A percentile compares a stretch with the other conserved stretches of the same genome.
phyloP scores from a whole-genome alignment of 495 filamentous ascomycete species.

The Xylaria longipes region DNA sequence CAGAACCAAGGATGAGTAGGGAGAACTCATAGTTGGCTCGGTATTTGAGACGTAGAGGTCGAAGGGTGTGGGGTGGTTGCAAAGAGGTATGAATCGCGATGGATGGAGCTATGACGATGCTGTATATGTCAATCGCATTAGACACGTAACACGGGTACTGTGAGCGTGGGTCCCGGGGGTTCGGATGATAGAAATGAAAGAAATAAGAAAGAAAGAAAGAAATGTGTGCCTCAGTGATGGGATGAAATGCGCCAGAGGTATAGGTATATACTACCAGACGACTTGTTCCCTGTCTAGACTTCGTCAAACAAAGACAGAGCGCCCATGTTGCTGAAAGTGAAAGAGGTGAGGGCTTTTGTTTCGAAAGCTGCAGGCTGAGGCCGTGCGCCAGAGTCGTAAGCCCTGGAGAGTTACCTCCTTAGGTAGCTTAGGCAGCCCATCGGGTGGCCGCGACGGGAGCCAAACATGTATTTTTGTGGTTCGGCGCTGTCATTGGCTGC shows the following conservation, averaged over 20 bases:
- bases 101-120: neutral
- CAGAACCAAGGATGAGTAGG: conserved; percentile 70
- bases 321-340: neutral
- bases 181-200: neutral
- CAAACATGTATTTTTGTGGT: neutral
- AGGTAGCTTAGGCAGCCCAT: neutral
- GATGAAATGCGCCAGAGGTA: neutral
- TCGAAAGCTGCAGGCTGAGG: conserved; percentile 3
- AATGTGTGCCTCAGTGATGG: neutral
- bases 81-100: neutral
- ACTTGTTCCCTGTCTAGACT: neutral
- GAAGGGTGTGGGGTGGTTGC: neutral
- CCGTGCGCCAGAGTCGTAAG: conserved; percentile 9
- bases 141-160: conserved; percentile 1
- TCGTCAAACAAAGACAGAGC: conserved; percentile 1
- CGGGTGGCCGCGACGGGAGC: neutral
- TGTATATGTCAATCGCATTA: neutral
- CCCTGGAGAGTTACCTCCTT: neutral
- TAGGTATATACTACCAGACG: neutral
- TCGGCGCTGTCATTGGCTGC: neutral
- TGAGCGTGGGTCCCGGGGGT: neutral
- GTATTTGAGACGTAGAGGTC: neutral
- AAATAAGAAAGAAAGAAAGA: conserved; percentile 1
- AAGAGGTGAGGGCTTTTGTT: neutral
- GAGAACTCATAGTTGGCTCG: conserved; percentile 49